Base-by-base conservation (phyloP, 2,329 filamentous ascomycete species). In the Botryosphaeria dothidea region DNA sequence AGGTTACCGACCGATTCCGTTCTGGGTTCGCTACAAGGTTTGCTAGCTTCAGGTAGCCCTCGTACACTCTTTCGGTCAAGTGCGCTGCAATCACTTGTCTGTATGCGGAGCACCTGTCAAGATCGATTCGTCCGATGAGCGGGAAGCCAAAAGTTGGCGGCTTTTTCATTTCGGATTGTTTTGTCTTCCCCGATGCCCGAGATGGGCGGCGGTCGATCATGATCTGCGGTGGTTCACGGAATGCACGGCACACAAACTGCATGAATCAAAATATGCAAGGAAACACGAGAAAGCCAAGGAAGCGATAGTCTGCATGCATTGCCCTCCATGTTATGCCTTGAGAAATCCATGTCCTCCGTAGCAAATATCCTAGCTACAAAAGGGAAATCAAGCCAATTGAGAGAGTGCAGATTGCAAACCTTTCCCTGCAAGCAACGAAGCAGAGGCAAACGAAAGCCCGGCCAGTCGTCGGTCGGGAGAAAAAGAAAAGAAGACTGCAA, bases 401-500 rank as follows among this genome's bases (percentile, higher is more conserved):
- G 21, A 60, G 36, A 58, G 25, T 45, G 56, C 56, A 60, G 41
- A 34, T 46, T 11, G 56, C 56, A 46, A 25, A 46, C 36, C 17
- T 17, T 57, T 45, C 54, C 43, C 51, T 21, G 23, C 54, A 43
- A 13, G 43, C 36, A 13, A 17, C 2, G 3, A 57, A 41, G 54
- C 36, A 43, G 23, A n/a, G 38, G 54, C 27, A 31, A 57, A 45
- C 17, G 54, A 43, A 29, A 43, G 54, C 54, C 43, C 36, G 23
- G 27, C 23, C 54, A 57, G 36, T 21, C 25, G n/a, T 45, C 54
- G 31, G 25, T 36, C 21, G n/a, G 43, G 5, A 48, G 23, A 49
- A 9, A 7, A 61, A 60, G 17, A 19, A 61, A 61, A 36, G 43
- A 61, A 48, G 43, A 48, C 57, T n/a, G 57, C 57, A 60, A 48